Evolutionary conservation across 2,329 filamentous ascomycete species (phyloP).

Genomic region (Penicillium sclerotigenum): DNA sequence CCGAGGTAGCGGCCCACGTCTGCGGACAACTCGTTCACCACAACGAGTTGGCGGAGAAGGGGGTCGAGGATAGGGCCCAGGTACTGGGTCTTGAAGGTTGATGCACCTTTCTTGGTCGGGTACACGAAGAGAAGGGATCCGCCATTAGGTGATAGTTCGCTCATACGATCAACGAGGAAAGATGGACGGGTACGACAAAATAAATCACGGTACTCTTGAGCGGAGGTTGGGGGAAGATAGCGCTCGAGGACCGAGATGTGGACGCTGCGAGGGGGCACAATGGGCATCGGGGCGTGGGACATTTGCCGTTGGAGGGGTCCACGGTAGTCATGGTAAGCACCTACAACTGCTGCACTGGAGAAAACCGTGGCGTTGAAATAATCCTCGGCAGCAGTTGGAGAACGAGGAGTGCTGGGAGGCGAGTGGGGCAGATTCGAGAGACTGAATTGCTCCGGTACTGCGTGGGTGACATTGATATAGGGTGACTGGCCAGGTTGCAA

Average conservation of each 20-base stretch:
- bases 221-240: conserved; percentile 61
- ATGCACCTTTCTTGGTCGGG: conserved; percentile 56
- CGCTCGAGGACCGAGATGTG: conserved; percentile 61
- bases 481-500: conserved; percentile 51
- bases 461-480: conserved; percentile 64
- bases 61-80: conserved; percentile 61
- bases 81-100: conserved; percentile 58
- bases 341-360: conserved; percentile 59
- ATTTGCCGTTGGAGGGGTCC: conserved; percentile 42
- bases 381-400: conserved; percentile 51
- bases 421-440: conserved; percentile 61
- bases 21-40: conserved; percentile 57
- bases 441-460: conserved; percentile 60
- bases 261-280: conserved; percentile 59
- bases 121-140: conserved; percentile 63
- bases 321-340: conserved; percentile 56
- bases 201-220: conserved; percentile 58
- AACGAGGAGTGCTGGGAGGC: conserved; percentile 57
- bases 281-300: conserved; percentile 52
- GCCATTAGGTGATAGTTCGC: conserved; percentile 56
- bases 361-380: conserved; percentile 63
- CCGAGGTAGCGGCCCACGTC: conserved; percentile 56
- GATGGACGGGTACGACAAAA: conserved; percentile 56
- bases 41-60: conserved; percentile 56
- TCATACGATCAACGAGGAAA: conserved; percentile 58